phyloP scores from a whole-genome alignment of 2,329 filamentous ascomycete species.

The Scedosporium boydii region DNA sequence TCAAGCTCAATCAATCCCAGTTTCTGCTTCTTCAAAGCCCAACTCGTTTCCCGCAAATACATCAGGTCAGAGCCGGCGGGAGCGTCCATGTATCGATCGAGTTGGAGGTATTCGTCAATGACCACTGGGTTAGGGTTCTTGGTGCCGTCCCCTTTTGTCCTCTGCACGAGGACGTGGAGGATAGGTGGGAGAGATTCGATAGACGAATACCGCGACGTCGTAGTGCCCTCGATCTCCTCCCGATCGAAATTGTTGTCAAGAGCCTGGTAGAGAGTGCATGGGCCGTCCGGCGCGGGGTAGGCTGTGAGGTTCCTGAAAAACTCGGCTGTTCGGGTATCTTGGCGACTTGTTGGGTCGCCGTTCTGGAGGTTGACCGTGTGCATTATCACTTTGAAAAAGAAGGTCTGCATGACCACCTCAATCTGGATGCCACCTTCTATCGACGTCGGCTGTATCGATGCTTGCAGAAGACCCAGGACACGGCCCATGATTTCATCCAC shows the following conservation, averaged over 20 bases:
- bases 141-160: slow-evolving; percentile 61
- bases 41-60: slow-evolving; percentile 56
- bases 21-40: slow-evolving; percentile 39
- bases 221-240: slow-evolving; percentile 60
- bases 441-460: slow-evolving; percentile 67
- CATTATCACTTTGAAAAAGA: slow-evolving; percentile 53
- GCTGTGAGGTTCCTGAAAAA: slow-evolving; percentile 57
- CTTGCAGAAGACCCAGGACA: slow-evolving; percentile 82
- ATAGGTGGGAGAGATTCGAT: slow-evolving; percentile 66
- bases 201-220: slow-evolving; percentile 36
- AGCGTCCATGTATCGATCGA: slow-evolving; percentile 80
- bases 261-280: slow-evolving; percentile 67
- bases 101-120: slow-evolving; percentile 71
- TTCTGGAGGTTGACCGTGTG: slow-evolving; percentile 44
- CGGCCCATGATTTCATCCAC: slow-evolving; percentile 94
- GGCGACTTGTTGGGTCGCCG: slow-evolving; percentile 7
- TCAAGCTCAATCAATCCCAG: slow-evolving; percentile 1
- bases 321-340: slow-evolving; percentile 10
- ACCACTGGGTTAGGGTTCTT: slow-evolving; percentile 73
- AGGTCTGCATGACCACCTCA: slow-evolving; percentile 67
- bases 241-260: slow-evolving; percentile 80
- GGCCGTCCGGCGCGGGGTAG: slow-evolving; percentile 39
- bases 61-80: slow-evolving; percentile 51
- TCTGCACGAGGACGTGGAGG: slow-evolving; percentile 81
- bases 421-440: slow-evolving; percentile 60